Percentiles rank a stretch among this genome's conserved stretches.
phyloP scores from a whole-genome alignment of 495 filamentous ascomycete genomes.

The Cercophora scortea region DNA sequence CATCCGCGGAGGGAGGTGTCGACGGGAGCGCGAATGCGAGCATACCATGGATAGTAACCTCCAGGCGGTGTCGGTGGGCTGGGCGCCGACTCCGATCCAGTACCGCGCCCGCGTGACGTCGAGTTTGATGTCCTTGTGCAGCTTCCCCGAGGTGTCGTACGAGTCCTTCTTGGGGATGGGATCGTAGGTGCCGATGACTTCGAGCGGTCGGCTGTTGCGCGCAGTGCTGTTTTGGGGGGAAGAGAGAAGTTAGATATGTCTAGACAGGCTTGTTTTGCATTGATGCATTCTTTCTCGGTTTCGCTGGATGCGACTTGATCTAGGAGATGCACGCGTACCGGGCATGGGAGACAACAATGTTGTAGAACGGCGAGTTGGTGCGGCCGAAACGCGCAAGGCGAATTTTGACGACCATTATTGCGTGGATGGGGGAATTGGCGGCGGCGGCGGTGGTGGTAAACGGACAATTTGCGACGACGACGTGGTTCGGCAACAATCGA shows the following conservation, averaged over 20 bases:
- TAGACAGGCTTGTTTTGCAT: background rate
- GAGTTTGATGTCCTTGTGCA: constrained; percentile 83
- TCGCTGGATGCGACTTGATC: background rate
- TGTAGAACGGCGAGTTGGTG: constrained; percentile 80
- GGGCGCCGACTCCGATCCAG: constrained; percentile 94
- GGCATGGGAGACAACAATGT: constrained; percentile 95
- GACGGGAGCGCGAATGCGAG: background rate
- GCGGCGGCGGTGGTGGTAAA: background rate
- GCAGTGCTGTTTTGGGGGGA: constrained; percentile 49
- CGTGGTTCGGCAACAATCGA: no score
- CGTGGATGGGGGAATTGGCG: background rate
- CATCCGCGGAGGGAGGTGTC: no score
- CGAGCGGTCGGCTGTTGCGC: constrained; percentile 76
- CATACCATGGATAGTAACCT: constrained; percentile 77
- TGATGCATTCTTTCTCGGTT: background rate
- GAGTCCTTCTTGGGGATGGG: constrained; percentile 70
- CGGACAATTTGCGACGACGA: background rate
- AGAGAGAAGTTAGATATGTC: no score
- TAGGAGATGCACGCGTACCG: constrained; percentile 47
- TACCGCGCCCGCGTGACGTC: constrained; percentile 78
- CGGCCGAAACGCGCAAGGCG: constrained; percentile 91
- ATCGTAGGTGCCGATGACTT: constrained; percentile 94
- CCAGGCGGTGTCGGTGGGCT: constrained; percentile 86
- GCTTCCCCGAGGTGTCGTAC: constrained; percentile 55
- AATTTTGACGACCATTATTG: constrained; percentile 83